A percentile compares a stretch with the other conserved stretches of the same genome.
Evolutionary conservation across 805 yeast genomes (phyloP).

Genomic region (Candida mattraensis): DNA sequence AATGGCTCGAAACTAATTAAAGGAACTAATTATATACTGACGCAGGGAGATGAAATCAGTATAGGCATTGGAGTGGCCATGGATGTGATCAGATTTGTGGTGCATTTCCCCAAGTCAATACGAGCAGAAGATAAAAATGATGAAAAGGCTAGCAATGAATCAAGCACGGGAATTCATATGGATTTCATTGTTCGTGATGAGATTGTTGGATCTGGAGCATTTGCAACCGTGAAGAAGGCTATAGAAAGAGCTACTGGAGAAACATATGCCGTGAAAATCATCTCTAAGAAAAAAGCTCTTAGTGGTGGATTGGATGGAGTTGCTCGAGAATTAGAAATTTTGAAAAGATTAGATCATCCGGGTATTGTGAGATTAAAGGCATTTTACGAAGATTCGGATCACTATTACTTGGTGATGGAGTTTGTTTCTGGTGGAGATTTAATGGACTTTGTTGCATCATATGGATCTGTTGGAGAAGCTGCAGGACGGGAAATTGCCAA

Average conservation of each 20-base stretch:
- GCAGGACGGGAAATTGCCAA: constrained; percentile 83
- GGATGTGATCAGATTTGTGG: constrained; percentile 59
- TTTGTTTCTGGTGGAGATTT: constrained; percentile 95
- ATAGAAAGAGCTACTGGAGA: constrained; percentile 83
- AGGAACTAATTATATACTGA: constrained; percentile 74
- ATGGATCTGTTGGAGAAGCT: constrained; percentile 89
- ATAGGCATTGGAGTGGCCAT: constrained; percentile 82
- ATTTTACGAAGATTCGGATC: constrained; percentile 78
- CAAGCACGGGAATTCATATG: constrained; percentile 28
- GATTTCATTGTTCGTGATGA: constrained; percentile 78
- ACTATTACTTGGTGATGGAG: constrained; percentile 91
- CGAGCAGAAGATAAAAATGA: constrained; percentile 25
- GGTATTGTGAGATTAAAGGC: constrained; percentile 82
- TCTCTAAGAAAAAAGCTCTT: constrained; percentile 73
- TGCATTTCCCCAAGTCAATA: constrained; percentile 41
- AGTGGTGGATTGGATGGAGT: constrained; percentile 80
- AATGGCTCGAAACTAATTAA: constrained; percentile 73
- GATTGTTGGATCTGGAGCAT: constrained; percentile 96
- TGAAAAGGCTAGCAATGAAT: constrained; percentile 19
- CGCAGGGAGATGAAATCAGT: constrained; percentile 91
- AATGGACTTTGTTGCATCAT: constrained; percentile 94
- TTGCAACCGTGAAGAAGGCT: constrained; percentile 92
- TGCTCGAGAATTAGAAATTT: constrained; percentile 78
- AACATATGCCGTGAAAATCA: constrained; percentile 88
- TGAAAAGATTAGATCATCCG: constrained; percentile 77